Conservation (phyloP, 2,329 filamentous ascomycete species). For the Paecilomyces fulvus region DNA sequence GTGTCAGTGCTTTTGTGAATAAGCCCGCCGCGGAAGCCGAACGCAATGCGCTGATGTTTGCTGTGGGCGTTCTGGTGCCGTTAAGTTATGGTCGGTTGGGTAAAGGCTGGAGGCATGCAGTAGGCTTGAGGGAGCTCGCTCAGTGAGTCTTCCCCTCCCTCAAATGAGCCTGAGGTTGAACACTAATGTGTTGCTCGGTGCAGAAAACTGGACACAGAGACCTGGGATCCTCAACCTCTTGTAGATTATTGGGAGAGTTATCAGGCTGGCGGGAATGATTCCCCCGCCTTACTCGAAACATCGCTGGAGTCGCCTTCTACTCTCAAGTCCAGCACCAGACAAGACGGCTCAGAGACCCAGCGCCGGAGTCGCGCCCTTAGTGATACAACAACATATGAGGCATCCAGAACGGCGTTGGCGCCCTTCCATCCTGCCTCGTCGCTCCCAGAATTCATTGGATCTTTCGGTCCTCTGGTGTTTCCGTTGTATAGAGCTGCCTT, state of each 20-base stretch:
- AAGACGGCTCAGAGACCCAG: constrained; percentile 30
- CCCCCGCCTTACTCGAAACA: constrained; percentile 33
- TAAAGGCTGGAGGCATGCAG: constrained; percentile 80
- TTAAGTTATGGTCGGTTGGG: constrained; percentile 78
- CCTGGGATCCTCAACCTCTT: constrained; percentile 54
- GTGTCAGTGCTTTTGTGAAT: constrained; percentile 87
- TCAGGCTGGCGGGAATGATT: constrained; percentile 29
- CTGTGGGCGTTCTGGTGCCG: constrained; percentile 81
- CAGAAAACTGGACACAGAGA: constrained; percentile 54
- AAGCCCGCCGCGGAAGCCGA: constrained; percentile 67
- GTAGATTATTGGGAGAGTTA: constrained; percentile 69
- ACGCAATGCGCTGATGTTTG: constrained; percentile 85
- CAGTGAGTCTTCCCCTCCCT: constrained; percentile 39
- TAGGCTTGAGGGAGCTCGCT: constrained; percentile 65
- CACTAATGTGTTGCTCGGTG: constrained; percentile 1
- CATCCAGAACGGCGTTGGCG: constrained; percentile 53
- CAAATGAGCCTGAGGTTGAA: constrained; percentile 5
- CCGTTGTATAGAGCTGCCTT: constrained; percentile 82
- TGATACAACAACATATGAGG: constrained; percentile 33
- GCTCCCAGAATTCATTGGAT: constrained; percentile 65
- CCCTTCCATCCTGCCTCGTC: constrained; percentile 81
- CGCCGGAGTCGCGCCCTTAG: constrained; percentile 32
- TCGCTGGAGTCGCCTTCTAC: constrained; percentile 46
- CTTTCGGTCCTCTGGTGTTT: constrained; percentile 86
- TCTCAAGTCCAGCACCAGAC: constrained; percentile 44